Percentiles rank a stretch among this genome's conserved stretches.
These are phyloP conservation scores for Infundibulicybe gibba DNA, from an alignment of 768 basidiomycete species.

Conservation along the genomic window DNA sequence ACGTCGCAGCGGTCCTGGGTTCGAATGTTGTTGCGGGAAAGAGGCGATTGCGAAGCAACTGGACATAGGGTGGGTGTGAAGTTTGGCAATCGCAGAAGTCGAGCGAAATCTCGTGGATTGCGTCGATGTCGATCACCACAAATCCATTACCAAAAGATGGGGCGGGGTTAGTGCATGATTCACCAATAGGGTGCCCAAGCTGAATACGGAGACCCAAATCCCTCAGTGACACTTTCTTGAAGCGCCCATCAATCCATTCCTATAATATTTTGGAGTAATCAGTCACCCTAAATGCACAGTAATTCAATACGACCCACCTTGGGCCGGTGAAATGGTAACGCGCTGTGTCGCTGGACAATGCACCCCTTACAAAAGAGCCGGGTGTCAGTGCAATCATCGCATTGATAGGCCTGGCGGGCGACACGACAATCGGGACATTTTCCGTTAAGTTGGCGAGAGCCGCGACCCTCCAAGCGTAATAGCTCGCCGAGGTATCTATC, in stretches of 20 bases:
- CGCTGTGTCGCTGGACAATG: constrained; percentile 6
- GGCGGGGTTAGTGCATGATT: constrained; percentile 11
- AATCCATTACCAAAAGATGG: constrained; percentile 13
- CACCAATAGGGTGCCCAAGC: constrained; percentile 14
- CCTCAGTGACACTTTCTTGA: constrained; percentile 5
- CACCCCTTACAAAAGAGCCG: constrained; percentile 7
- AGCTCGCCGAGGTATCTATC: constrained; percentile 1
- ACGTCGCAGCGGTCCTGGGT: constrained; percentile 22
- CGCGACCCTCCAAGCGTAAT: constrained; percentile 1
- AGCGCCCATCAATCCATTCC: constrained; percentile 10
- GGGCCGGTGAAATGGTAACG: constrained; percentile 8
- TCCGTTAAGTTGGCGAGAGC: neutral
- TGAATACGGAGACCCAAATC: constrained; percentile 12
- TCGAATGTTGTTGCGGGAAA: constrained; percentile 18
- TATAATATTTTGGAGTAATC: neutral
- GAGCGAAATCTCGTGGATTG: constrained; percentile 21
- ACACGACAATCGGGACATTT: no score
- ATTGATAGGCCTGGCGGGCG: neutral
- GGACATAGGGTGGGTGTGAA: constrained; percentile 8
- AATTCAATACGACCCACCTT: constrained; percentile 6
- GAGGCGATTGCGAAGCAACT: constrained; percentile 24
- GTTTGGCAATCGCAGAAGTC: constrained; percentile 25
- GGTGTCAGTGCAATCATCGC: neutral
- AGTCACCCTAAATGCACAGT: neutral
- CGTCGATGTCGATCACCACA: constrained; percentile 18